Evolutionary conservation across 164 flowering plant species (phyloP), one percentile per base, ranked within the genome.

Genomic region (Brasenia schreberi): DNA sequence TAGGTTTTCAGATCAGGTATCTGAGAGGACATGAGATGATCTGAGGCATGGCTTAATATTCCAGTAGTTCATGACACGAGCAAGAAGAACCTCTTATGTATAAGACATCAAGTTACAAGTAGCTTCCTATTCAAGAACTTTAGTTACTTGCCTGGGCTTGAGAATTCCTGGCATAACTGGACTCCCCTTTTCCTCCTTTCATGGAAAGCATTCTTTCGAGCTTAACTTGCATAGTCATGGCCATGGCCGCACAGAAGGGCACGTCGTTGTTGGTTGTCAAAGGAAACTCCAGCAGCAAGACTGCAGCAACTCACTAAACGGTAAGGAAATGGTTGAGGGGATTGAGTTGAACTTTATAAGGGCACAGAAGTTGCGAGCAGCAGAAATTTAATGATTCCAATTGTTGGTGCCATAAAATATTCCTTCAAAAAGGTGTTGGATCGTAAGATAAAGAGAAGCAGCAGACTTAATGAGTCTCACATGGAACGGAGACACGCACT

Each of bases 131-230:
- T 33, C 39, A 7, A 18, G 42, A 23, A 64, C 12, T 33, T 33
- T 3, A 33, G 39, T 18, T n/a, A 61, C 63, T 61, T 42, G 84
- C 97, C 96, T 91, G 97, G 45, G 97, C 97, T 79, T 89, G 89
- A 42, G 90, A 87, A 78, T 91, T 91, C 64, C 79, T 91, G 61
- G 86, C 92, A 77, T 91, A 91, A 75, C 97, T 91, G 23, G 78
- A 69, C 49, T 87, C 87, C 67, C 91, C 96, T 60, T 80, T 85
- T 67, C 97, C 97, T 43, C 96, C 96, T 82, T 91, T 87, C 97
- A 91, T 91, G 82, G 84, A 66, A 16, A 91, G 76, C 73, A 87
- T 58, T 68, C 66, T 83, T 73, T 91, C 97, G 64, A 89, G 97
- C 71, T 86, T 85, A 67, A 75, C 67, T 45, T 78, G 76, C 56